phyloP scores from a whole-genome alignment of 1,139 yeast species.

The Taiozyma onychis region DNA sequence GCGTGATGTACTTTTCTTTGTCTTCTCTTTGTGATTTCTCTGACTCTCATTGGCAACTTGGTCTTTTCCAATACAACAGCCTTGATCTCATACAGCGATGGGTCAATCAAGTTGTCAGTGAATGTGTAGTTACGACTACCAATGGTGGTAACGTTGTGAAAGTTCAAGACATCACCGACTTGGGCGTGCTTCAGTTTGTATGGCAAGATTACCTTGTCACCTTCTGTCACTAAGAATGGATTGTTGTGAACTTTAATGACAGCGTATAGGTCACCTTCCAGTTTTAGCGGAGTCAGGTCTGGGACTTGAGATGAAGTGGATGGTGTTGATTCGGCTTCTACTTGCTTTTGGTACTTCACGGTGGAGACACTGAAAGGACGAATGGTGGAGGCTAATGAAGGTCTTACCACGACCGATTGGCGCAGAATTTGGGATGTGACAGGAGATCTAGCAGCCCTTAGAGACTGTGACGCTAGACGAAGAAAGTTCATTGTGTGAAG shows the following conservation, averaged over 20 bases:
- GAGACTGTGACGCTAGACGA: neutral
- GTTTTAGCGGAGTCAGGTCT: constrained; percentile 54
- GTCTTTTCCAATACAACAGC: constrained; percentile 87
- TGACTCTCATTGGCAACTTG: constrained; percentile 69
- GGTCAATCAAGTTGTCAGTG: constrained; percentile 48
- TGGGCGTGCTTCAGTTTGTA: constrained; percentile 67
- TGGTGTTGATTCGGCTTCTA: neutral
- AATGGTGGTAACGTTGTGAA: constrained; percentile 71
- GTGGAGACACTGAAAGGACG: neutral
- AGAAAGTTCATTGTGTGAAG: neutral
- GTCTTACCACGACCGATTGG: neutral
- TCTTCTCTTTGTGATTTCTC: constrained; percentile 68
- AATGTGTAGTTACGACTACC: constrained; percentile 84
- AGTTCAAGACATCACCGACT: constrained; percentile 71
- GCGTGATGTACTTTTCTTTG: constrained; percentile 79
- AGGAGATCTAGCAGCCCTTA: neutral
- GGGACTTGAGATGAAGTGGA: constrained; percentile 3
- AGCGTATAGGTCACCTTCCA: constrained; percentile 71
- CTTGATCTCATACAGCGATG: constrained; percentile 50
- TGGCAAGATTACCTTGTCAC: constrained; percentile 79
- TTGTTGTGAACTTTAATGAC: constrained; percentile 75
- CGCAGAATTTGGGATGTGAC: neutral
- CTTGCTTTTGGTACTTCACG: neutral
- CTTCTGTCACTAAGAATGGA: constrained; percentile 85
- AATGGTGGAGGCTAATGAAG: neutral